Evolutionary conservation across 345 rosid species (phyloP).

Genomic region (thale cress (Arabidopsis thaliana)): DNA sequence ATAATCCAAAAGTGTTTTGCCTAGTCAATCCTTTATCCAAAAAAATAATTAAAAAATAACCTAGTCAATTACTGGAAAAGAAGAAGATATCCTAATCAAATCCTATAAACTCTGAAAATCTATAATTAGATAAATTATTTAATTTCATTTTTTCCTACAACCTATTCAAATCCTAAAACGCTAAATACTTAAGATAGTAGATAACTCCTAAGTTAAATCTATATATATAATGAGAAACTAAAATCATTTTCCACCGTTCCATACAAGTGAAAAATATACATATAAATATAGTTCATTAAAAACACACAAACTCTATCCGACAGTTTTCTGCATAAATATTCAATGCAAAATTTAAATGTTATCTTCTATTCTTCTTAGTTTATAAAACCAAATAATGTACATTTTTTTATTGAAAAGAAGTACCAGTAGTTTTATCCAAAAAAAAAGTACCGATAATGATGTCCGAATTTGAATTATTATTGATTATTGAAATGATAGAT

Average conservation of each 20-base stretch:
- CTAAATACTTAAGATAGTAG: not conserved
- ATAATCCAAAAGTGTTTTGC: not conserved
- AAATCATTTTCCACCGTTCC: not conserved
- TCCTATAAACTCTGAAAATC: not conserved
- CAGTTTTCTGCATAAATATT: not conserved
- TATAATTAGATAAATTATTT: not conserved
- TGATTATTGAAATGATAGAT: not conserved
- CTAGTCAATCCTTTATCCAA: not conserved
- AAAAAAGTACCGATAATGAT: not conserved
- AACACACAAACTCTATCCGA: not conserved
- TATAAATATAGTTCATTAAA: not conserved
- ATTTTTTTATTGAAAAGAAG: not conserved
- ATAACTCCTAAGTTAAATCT: not conserved
- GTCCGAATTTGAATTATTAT: not conserved
- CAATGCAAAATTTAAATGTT: not conserved
- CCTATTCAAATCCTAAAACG: not conserved
- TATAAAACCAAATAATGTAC: not conserved
- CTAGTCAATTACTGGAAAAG: constrained; percentile 9
- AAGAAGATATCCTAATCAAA: not conserved
- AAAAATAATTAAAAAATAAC: not conserved
- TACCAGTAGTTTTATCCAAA: not conserved
- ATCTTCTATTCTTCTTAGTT: not conserved
- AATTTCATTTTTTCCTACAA: not conserved
- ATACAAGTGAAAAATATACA: not conserved
- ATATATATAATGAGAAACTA: too few relatives aligned